Evolutionary conservation across 768 basidiomycete genomes (phyloP).

Genomic region (Boletus pseudo-olivaceus): DNA sequence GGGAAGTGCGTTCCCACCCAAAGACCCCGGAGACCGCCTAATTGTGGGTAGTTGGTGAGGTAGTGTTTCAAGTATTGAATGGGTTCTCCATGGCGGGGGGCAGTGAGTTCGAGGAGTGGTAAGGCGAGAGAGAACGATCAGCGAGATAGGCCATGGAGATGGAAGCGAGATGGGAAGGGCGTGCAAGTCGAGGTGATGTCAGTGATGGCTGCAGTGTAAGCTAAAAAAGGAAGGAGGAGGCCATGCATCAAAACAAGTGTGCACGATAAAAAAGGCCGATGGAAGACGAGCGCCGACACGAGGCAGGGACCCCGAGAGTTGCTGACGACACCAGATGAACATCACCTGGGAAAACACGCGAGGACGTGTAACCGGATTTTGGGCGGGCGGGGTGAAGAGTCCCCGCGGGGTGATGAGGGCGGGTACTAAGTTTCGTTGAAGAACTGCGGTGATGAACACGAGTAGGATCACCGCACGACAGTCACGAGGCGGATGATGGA

Average conservation of each 20-base stretch:
- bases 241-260: neutral
- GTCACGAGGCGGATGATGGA: conserved; percentile 23
- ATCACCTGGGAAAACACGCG: conserved; percentile 21
- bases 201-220: conserved; percentile 7
- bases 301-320: conserved; percentile 23
- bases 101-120: too few relatives aligned
- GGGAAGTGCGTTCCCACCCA: neutral
- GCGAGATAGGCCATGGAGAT: neutral
- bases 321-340: conserved; percentile 15
- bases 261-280: conserved; percentile 2
- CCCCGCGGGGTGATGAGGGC: too few relatives aligned
- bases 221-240: too few relatives aligned
- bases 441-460: conserved; percentile 1
- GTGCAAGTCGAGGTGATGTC: conserved; percentile 6
- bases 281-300: conserved; percentile 30
- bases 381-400: too few relatives aligned
- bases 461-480: conserved; percentile 7
- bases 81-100: too few relatives aligned
- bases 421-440: too few relatives aligned
- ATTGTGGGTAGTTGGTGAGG: neutral
- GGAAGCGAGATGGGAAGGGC: neutral
- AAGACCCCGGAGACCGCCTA: conserved; percentile 3
- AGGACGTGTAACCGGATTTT: neutral
- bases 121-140: too few relatives aligned
- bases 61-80: neutral